These are phyloP conservation scores for Entomortierella lignicola DNA, from an alignment of 192 early-diverging fungal genomes.

Conservation along the genomic window DNA sequence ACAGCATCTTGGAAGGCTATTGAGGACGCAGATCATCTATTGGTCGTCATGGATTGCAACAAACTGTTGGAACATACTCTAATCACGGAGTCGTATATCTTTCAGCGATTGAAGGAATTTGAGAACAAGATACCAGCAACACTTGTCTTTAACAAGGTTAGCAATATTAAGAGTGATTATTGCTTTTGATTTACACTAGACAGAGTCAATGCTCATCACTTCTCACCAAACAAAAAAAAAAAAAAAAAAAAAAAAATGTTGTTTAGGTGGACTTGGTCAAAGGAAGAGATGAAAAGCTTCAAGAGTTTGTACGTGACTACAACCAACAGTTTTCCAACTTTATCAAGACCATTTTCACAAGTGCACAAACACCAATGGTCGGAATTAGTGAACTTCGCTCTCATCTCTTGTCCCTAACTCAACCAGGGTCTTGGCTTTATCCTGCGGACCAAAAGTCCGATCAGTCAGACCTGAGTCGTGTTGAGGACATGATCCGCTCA, in stretches of 20 bases:
- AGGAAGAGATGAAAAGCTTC: constrained; percentile 32
- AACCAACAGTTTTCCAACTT: constrained; percentile 52
- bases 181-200: not conserved
- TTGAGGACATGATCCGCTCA: constrained; percentile 70
- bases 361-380: constrained; percentile 21
- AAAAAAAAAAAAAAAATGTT: not conserved
- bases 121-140: constrained; percentile 59
- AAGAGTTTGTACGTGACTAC: constrained; percentile 50
- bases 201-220: not conserved
- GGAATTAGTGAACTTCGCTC: constrained; percentile 33
- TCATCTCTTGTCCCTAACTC: constrained; percentile 41
- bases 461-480: constrained; percentile 62
- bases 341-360: constrained; percentile 34
- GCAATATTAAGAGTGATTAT: not conserved
- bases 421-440: constrained; percentile 63
- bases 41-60: constrained; percentile 65
- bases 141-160: constrained; percentile 69
- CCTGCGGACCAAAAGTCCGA: constrained; percentile 60
- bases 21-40: constrained; percentile 64
- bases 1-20: constrained; percentile 71
- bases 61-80: constrained; percentile 48
- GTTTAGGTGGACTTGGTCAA: constrained; percentile 61
- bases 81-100: constrained; percentile 59
- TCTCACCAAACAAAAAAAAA: not conserved
- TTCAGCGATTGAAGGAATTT: constrained; percentile 52